Base-by-base conservation (phyloP, 306 rosid genomes). In the Prunus padus region DNA sequence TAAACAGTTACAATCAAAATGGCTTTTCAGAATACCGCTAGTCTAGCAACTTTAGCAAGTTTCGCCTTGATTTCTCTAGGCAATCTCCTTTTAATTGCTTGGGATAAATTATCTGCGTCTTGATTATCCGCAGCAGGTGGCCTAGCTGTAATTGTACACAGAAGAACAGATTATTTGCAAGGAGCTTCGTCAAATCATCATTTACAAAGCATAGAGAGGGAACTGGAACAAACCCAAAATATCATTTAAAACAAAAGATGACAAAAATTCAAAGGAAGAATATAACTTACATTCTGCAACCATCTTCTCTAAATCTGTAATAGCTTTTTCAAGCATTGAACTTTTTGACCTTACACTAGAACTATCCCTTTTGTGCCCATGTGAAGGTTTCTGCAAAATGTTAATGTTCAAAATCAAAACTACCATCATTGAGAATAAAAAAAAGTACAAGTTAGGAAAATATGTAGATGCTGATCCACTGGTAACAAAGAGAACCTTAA, bases 11-110 rank as follows among this genome's bases (percentile, higher is more conserved):
- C 51, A 42, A 63, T 61, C 60, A 82, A 37, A 73, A 54, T 30
- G 64, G 57, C 74, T 74, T 63, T 19, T 72, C 56, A 37, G 57
- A 63, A 57, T 88, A 95, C 99, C 92, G 97, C 97, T 85, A 95
- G 71, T 85, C 97, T 87, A 72, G 99, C 99, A 82, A 95, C 96
- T 92, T 92, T 95, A 71, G 97, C 97, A 84, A 95, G 99, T 88
- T 89, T 95, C 80, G 88, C 80, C 88, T 95, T 95, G 84, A 95
- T 81, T 82, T 95, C 99, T 84, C 97, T 90, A 26, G 99, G 99
- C 84, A 95, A 81, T 85, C 99, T 95, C 86, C 97, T 89, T 87
- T 95, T 95, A 76, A 92, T 77, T 76, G 95, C 92, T 83, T 87
- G 97, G 65, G 93, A 67, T 71, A 88, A 47, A 81, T 76, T 75